Evolutionary conservation across 2,329 filamentous ascomycete species (phyloP).

Genomic region (Aspergillus flavus): DNA sequence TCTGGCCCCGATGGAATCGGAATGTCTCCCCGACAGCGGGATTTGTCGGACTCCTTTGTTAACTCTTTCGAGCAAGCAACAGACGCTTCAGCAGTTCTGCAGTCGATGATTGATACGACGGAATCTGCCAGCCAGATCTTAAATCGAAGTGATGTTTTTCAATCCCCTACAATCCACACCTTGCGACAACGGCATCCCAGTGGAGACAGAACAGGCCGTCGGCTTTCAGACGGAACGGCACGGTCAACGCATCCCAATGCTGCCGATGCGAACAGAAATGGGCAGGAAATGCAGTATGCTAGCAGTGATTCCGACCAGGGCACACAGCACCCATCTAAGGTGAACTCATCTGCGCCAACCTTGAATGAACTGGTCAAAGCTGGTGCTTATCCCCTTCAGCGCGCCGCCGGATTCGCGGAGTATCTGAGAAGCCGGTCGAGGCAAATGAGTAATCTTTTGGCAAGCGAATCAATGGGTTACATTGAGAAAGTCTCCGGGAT

Average conservation of each 20-base stretch:
- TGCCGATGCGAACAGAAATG: conserved; percentile 14
- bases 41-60: conserved; percentile 73
- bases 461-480: conserved; percentile 93
- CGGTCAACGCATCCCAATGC: conserved; percentile 31
- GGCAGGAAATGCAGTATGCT: conserved; percentile 20
- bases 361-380: conserved; percentile 62
- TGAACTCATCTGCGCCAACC: conserved; percentile 49
- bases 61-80: conserved; percentile 74
- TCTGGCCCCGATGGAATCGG: conserved; percentile 54
- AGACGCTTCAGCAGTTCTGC: conserved; percentile 69
- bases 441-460: conserved; percentile 78
- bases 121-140: conserved; percentile 91
- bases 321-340: conserved; percentile 21
- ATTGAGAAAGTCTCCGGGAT: conserved; percentile 96
- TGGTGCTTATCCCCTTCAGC: conserved; percentile 77
- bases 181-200: conserved; percentile 33
- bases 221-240: conserved; percentile 40
- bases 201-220: conserved; percentile 28
- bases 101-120: conserved; percentile 70
- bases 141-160: conserved; percentile 83
- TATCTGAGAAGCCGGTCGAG: conserved; percentile 79
- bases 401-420: conserved; percentile 78
- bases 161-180: conserved; percentile 67
- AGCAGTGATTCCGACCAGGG: conserved; percentile 29
- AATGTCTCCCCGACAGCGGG: conserved; percentile 56